These are phyloP conservation scores for Hypoxylon sp. DNA, from an alignment of 2,329 filamentous ascomycete genomes.

Conservation along the genomic window DNA sequence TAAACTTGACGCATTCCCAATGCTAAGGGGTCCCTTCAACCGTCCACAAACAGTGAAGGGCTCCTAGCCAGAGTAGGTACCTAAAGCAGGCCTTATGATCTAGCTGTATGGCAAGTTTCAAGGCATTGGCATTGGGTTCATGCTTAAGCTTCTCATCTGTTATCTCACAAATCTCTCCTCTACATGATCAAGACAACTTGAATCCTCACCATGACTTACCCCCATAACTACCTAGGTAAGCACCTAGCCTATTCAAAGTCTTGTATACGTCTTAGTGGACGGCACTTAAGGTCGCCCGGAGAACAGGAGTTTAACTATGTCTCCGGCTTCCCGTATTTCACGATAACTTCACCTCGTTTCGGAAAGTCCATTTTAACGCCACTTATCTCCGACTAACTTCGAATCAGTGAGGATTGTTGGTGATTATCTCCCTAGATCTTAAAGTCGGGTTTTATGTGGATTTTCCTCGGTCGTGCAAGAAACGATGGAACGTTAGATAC, in stretches of 20 bases:
- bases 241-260: no score
- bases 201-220: not conserved
- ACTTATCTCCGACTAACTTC: not conserved
- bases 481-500: not conserved
- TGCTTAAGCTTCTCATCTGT: not conserved
- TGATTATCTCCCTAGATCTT: not conserved
- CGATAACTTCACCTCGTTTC: not conserved
- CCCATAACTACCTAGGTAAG: no score
- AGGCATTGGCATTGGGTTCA: not conserved
- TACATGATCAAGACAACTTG: not conserved
- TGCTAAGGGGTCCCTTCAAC: not conserved
- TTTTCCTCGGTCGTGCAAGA: not conserved
- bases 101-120: no score
- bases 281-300: not conserved
- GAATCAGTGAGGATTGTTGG: not conserved
- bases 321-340: not conserved
- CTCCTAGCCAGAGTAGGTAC: not conserved
- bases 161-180: not conserved
- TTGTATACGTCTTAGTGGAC: not conserved
- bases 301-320: conserved; percentile 19
- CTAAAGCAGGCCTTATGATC: no score
- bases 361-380: not conserved
- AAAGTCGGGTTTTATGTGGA: not conserved
- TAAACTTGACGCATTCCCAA: not conserved
- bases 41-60: not conserved